These are phyloP conservation scores for Tetraselmis striata DNA, from an alignment of 139 green algal genomes.

Conservation along the genomic window DNA sequence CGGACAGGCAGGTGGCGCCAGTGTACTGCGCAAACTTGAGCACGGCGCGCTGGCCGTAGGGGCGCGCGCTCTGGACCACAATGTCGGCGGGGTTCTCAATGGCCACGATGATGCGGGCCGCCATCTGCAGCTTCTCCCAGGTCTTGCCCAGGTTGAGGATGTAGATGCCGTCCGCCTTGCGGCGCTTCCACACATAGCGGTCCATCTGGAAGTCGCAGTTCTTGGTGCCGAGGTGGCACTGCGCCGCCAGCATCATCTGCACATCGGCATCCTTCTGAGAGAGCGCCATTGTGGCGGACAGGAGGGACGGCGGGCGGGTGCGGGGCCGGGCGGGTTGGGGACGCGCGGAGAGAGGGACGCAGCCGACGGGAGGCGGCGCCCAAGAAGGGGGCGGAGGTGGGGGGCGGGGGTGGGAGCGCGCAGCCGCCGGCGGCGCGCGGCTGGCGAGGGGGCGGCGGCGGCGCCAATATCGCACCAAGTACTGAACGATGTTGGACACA, in stretches of 20 bases:
- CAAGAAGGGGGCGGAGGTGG: no score
- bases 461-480: no score
- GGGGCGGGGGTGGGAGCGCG: no score
- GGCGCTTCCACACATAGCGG: conserved; percentile 82
- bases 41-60: conserved; percentile 93
- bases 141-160: conserved; percentile 99
- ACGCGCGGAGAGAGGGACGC: no score
- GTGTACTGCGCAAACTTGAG: conserved; percentile 99
- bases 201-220: conserved; percentile 97
- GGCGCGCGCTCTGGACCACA: conserved; percentile 75
- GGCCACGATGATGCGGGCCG: conserved; percentile 94
- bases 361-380: no score
- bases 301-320: no score
- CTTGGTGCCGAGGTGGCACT: conserved; percentile 84
- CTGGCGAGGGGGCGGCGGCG: no score
- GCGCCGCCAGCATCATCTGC: conserved; percentile 87
- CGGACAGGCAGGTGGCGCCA: conserved; percentile 83
- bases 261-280: conserved; percentile 77
- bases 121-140: conserved; percentile 98
- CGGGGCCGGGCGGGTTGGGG: no score
- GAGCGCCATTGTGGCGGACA: conserved; percentile 61
- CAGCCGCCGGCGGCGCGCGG: no score
- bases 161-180: conserved; percentile 86
- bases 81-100: conserved; percentile 94
- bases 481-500: no score